Evolutionary conservation across 2,329 filamentous ascomycete species (phyloP), one percentile per base, ranked within the genome.

Genomic region (Claviceps sp.): DNA sequence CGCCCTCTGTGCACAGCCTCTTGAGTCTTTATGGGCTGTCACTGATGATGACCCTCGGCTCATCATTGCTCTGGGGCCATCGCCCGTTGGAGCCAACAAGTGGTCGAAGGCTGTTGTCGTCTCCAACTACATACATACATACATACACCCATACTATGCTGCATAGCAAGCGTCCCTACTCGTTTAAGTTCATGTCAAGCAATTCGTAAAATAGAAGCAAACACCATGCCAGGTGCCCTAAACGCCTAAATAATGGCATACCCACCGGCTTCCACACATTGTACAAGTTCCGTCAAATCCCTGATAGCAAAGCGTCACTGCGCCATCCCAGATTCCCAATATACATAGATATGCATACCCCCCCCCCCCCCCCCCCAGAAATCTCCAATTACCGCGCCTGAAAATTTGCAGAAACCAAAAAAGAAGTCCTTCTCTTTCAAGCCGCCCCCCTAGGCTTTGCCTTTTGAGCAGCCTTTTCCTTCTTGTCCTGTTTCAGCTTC

Each of bases 401-500:
- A 8, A 20, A 20, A 1, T 34, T 34, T 34, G 20, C 6, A 13
- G 0, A 26, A 20, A 17, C 5, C 11, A 49, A 16, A 49, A 5
- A 8, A 40, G 26, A 20, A 42, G 5, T n/a, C 16, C 7, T 16
- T 20, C 11, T 23, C 39, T 23, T 46, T 60, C 52, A 79, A 17
- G 66, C 70, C 26, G 78, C 73, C 22, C 82, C 85, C 56, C 87
- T 81, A 14, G 91, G 90, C 72, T 91, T 95, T 5, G 85, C 77
- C 72, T 96, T 98, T 22, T 82, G 79, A 57, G 87, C 87, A 58
- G 90, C 90, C 79, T 97, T 98, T 58, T 90, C 88, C 74, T 96
- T 96, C 62, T 91, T 90, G 53, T 94, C 88, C 56, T 87, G 82
- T 78, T 96, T 98, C 59, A 85, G 77, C 72, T 90, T 94, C 78